Evolutionary conservation across 805 yeast genomes (phyloP), one percentile per base, ranked within the genome.

Genomic region (Teunomyces lycoperdinae): DNA sequence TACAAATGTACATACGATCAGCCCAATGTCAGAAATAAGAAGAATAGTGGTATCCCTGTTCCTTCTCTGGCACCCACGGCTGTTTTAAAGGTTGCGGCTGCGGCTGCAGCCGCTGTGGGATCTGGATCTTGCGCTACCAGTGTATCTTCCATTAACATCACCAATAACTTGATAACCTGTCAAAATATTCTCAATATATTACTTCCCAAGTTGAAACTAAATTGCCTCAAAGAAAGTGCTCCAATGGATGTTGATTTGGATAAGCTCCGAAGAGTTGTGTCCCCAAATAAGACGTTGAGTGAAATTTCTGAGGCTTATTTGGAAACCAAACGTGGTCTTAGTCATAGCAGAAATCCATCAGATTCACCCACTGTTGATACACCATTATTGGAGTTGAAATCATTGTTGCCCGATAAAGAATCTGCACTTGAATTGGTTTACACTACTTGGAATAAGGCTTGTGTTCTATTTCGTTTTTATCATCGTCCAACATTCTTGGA

Each of bases 1-100:
- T 87, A 86, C 64, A 85, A 81, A 48, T 89, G 97, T 66, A 81
- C 95, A 0, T 89, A 89, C 62, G 87, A 86, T 59, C 89, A 87
- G 58, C 92, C 95, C 8, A 76, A 85, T 45, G 70, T 76, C 47
- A 66, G 87, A 43, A 80, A 79, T 58, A 80, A 69, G 57, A 68
- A 66, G 49, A 59, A 61, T 42, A 55, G 59, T n/a, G 67, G 43
- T 10, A 61, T 64, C 10, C 71, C 70, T 3, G 48, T 51, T 3
- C 63, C 67, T 1, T 52, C 64, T 41, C 47, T 53, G 48, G 13
- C 64, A 2, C 55, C 68, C 44, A 45, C 67, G 43, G 35, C 57
- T 49, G 47, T 54, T 50, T 41, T 50, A 6, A 47, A 44, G 17
- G 50, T 47, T 13, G 51, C 53, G 3, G 44, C 58, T 42, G 34